Conservation (phyloP, 176 grass and related monocot species). For the Dendrocalamus sinicus region DNA sequence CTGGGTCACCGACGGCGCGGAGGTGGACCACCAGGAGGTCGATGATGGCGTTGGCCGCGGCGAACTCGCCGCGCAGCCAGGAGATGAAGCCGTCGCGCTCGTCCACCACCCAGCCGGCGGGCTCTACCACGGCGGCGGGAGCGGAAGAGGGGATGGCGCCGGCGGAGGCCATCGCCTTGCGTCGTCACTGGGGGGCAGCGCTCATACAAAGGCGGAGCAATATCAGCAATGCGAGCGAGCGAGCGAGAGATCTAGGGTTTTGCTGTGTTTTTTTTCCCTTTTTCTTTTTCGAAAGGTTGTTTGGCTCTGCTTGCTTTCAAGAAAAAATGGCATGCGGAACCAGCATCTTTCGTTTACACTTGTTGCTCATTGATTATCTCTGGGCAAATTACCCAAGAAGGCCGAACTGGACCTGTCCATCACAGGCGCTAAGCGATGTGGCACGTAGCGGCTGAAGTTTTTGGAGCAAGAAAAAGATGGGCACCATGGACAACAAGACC, state of each 20-base stretch:
- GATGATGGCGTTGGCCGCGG: constrained; percentile 88
- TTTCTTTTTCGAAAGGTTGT: neutral
- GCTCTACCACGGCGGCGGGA: constrained; percentile 15
- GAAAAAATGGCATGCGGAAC: no score
- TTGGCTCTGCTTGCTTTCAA: neutral
- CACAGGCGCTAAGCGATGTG: no score
- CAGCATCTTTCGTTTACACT: no score
- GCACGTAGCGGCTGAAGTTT: no score
- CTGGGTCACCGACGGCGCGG: constrained; percentile 57
- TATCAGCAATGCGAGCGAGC: constrained; percentile 40
- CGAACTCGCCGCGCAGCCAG: constrained; percentile 92
- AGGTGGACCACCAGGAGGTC: constrained; percentile 79
- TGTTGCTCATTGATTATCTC: no score
- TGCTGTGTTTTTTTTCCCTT: constrained; percentile 27
- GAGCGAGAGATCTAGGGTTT: constrained; percentile 78
- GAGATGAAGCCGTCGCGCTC: constrained; percentile 89
- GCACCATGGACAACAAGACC: no score
- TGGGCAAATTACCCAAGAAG: no score
- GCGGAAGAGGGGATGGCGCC: constrained; percentile 37
- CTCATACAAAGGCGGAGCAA: constrained; percentile 36
- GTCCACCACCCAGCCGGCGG: constrained; percentile 52
- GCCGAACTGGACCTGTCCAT: no score
- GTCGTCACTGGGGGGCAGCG: constrained; percentile 24
- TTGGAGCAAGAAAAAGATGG: no score
- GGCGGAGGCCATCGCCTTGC: constrained; percentile 54